Base-by-base conservation (phyloP, 2,329 filamentous ascomycete species). In the Graphiopsis chlorocephala region DNA sequence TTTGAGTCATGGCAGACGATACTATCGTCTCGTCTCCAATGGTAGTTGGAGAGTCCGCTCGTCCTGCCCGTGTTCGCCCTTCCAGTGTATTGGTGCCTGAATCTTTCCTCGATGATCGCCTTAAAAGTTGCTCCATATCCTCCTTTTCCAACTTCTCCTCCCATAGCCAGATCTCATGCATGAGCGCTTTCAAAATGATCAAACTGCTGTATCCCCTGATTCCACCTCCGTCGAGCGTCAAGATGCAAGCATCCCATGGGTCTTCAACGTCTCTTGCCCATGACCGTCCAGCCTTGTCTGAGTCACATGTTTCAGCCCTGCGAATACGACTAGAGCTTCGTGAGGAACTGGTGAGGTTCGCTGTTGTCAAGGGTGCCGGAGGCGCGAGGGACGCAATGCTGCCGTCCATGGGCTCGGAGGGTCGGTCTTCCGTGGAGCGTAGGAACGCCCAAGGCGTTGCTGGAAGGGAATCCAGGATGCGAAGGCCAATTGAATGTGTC, bases 191-290 rank as follows among this genome's bases (percentile, higher is more conserved):
- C 48, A 84, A 70, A 28, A 84, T 83, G 59, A 83, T 71, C 52
- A 84, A 75, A 69, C 78, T 82, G 63, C 80, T 81, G 73, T 83
- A 83, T 65, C 82, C 82, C 64, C 82, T 75, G 45, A 84, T 83
- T 7, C 82, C 81, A 38, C 82, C 82, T 58, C 82, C 82, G 72
- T 84, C 77, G 47, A 82, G 71, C 0, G 80, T 81, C 61, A 83
- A 69, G 48, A 83, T 82, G 38, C 79, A 76, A 61, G 81, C 79
- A 60, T 80, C 77, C 81, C 81, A 83, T 52, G 80, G 77, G 69
- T 81, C 80, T 23, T 80, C 74, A 4, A 82, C 70, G 15, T 71
- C 68, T 65, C 73, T 70, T 47, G 78, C 76, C 81, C 81, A 83
- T 38, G 75, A 74, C 57, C 76, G 72, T 20, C 81, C 81, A 14